Evolutionary conservation across 2,329 filamentous ascomycete species (phyloP), one percentile per base, ranked within the genome.

Genomic region (Claviceps sp.): DNA sequence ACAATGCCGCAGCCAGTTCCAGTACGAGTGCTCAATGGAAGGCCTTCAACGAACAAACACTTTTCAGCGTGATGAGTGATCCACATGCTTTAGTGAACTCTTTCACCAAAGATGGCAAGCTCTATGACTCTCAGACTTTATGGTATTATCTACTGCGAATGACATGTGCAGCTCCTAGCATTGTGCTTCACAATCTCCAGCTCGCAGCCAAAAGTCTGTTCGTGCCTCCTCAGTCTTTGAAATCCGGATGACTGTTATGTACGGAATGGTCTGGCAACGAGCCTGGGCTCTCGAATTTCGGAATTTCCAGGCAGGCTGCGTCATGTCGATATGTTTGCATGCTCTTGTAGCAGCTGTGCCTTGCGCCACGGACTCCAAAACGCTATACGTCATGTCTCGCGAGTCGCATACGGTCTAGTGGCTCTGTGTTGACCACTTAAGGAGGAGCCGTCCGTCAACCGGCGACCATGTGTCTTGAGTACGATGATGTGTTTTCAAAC

Each of bases 101-200:
- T 0, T 85, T 86, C 55, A 75, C 74, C 1, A 63, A 67, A 44
- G 68, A 76, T 11, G 73, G 71, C 11, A 70, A 73, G 45, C 62
- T 80, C 1, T 72, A 79, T 51, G 78, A 84, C 61, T 82, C 79
- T 1, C 78, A 79, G 49, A 78, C 74, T 14, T 66, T 81, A 1
- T 84, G 77, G 78, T 82, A 81, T 60, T 78, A 75, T 59, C 80
- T 82, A 72, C 65, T 81, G 51, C 75, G 76, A 52, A 66, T 84
- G 63, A 80, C 76, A 5, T 71, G 78, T 48, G 72, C 75, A 43
- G 72, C 75, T 16, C 77, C 79, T 4, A 77, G 69, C 47, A 61
- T 84, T 20, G 78, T 84, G 2, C 76, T 83, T 49, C 77, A 84
- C 60, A 81, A 78, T 58, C 68, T 85, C 5, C 85, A 82, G 82